Base-by-base conservation (phyloP, 1,284 basidiomycete genomes). In the Chiua sp. region DNA sequence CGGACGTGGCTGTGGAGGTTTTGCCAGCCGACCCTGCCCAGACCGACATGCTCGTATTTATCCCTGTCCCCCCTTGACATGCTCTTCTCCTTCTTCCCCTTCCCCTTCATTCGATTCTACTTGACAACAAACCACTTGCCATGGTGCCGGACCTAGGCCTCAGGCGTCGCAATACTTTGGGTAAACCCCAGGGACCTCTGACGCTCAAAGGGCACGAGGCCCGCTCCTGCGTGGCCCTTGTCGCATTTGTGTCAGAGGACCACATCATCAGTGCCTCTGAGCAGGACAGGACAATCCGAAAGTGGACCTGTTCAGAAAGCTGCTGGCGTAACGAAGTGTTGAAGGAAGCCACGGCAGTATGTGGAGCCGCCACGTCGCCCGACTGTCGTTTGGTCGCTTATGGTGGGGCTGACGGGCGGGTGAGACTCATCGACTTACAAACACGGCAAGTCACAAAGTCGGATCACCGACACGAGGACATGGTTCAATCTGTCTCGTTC, bases 261-360 rank as follows among this genome's bases (percentile, higher is more conserved):
- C 53, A 59, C 3, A 51, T 69, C 3, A 48, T 72, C 20, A 70
- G 68, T 10, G 59, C 68, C 7, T 68, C 66, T 28, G 50, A 57
- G 35, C 37, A 39, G 16, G 70, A 70, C 57, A 48, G 13, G 35
- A 65, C 65, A 26, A 44, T 72, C n/a, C 68, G 66, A 22, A 55
- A 20, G 18, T 69, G 37, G 37, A 18, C 37, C 37, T 47, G 67
- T 13, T 30, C 59, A 0, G 48, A 64, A 10, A 57, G 53, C 18
- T 18, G 18, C 7, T 39, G 37, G 7, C 39, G 13, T 10, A 42
- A 35, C 18, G 12, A 49, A n/a, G 7, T 62, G 13, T 15, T 69
- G 6, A 59, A 23, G 28, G 59, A 61, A 35, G 15, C 22, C 3
- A 47, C 51, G 10, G 16, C 37, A 7, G 46, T 61, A 1, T 56